Conservation (phyloP, 768 basidiomycete species). For the Collybia mongolica region DNA sequence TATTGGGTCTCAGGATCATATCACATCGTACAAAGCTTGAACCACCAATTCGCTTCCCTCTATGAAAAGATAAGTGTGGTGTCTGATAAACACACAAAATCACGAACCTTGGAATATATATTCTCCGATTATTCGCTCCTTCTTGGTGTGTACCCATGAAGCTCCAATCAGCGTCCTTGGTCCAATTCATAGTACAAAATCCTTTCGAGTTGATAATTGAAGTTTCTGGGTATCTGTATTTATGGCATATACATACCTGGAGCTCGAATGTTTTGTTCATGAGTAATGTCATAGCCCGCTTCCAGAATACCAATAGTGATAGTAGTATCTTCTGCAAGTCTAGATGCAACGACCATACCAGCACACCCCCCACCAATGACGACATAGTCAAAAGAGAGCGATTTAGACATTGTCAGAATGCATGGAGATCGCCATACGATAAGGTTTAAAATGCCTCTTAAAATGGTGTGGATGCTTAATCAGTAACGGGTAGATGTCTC, state of each 20-base stretch:
- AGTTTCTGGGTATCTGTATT: not conserved
- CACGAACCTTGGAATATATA: slow-evolving; percentile 6
- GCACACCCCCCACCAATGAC: slow-evolving; percentile 27
- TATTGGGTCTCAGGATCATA: not conserved
- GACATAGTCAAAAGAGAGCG: slow-evolving; percentile 9
- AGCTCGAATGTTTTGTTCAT: not conserved
- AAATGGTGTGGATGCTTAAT: too few relatives aligned
- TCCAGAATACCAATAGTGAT: slow-evolving; percentile 29
- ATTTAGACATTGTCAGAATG: too few relatives aligned
- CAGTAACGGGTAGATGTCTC: too few relatives aligned
- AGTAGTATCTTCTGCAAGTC: slow-evolving; percentile 25
- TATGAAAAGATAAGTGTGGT: not conserved
- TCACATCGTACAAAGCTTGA: slow-evolving; percentile 11
- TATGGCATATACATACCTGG: not conserved
- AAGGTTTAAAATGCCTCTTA: too few relatives aligned
- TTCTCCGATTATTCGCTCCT: slow-evolving; percentile 4
- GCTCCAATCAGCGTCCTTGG: slow-evolving; percentile 13
- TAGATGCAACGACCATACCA: slow-evolving; percentile 27
- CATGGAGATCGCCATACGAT: too few relatives aligned
- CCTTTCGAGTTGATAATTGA: slow-evolving; percentile 20
- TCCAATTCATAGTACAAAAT: slow-evolving; percentile 16
- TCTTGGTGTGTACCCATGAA: slow-evolving; percentile 10
- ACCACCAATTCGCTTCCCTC: slow-evolving; percentile 16
- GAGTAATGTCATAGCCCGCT: not conserved
- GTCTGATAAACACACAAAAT: not conserved